phyloP scores from a whole-genome alignment of 2,329 filamentous ascomycete genomes.

The Clonostachys rhizophaga region DNA sequence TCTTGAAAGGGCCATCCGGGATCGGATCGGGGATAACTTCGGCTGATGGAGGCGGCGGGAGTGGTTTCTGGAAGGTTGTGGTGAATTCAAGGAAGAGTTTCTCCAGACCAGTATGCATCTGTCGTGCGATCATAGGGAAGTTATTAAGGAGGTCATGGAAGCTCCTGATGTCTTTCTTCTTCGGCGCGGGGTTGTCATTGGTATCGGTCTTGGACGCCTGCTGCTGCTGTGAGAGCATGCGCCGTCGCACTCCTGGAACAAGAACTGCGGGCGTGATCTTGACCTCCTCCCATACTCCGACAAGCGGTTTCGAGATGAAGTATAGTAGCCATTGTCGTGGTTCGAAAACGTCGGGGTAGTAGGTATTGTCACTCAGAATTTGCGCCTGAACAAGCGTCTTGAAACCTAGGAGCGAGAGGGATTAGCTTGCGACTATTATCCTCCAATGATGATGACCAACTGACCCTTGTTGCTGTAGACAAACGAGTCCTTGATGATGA shows the following conservation, averaged over 20 bases:
- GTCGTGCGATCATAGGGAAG: slow-evolving; percentile 92
- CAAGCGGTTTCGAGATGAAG: slow-evolving; percentile 85
- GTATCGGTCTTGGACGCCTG: slow-evolving; percentile 27
- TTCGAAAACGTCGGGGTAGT: slow-evolving; percentile 85
- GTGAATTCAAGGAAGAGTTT: slow-evolving; percentile 87
- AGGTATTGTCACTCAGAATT: slow-evolving; percentile 76
- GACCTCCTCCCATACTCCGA: slow-evolving; percentile 76
- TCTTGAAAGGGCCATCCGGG: slow-evolving; percentile 50
- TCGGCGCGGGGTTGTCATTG: slow-evolving; percentile 29
- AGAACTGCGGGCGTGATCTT: slow-evolving; percentile 65
- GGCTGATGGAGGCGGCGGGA: slow-evolving; percentile 70
- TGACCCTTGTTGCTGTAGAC: slow-evolving; percentile 95
- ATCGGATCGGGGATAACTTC: slow-evolving; percentile 52
- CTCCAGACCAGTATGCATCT: slow-evolving; percentile 92
- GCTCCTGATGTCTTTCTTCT: slow-evolving; percentile 86
- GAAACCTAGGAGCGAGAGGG: slow-evolving; percentile 59
- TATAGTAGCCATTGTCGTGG: slow-evolving; percentile 94
- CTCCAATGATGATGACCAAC: slow-evolving; percentile 7
- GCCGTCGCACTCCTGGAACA: slow-evolving; percentile 35
- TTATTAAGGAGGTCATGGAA: slow-evolving; percentile 87
- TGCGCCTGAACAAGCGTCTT: slow-evolving; percentile 87
- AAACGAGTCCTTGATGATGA: slow-evolving; percentile 89
- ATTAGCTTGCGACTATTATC: not conserved
- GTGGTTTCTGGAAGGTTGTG: slow-evolving; percentile 75
- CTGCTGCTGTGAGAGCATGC: slow-evolving; percentile 27